Base-by-base conservation (phyloP, 2,329 filamentous ascomycete genomes). In the Aspergillus pseudonomiae region DNA sequence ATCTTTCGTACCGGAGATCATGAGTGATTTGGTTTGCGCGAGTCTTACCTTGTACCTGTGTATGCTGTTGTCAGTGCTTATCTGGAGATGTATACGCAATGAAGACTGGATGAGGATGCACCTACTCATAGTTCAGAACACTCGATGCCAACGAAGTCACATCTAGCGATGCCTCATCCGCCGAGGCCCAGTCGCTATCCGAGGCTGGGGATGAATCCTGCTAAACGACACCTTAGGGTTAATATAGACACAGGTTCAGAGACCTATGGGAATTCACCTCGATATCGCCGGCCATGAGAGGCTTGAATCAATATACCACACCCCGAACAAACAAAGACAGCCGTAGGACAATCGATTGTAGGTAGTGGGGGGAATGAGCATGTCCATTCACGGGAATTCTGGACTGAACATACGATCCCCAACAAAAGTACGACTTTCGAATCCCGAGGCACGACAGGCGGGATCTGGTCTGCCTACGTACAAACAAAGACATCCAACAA, bases 81-180 rank as follows among this genome's bases (percentile, higher is more conserved):
- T 9, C 28, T 6, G 36, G 9, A 14, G 11, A 36, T 34, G 1
- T 6, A 19, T n/a, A 11, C 16, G 16, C n/a, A 9, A 14, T 39
- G 3, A 70, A 6, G 26, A 6, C 1, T 19, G 26, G 2, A n/a
- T 30, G 12, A 3, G 16, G 43, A 14, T 26, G n/a, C n/a, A n/a
- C 71, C 26, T 70, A 76, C 74, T 67, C 68, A 53, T 75, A 76
- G 55, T 73, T 71, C 54, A 75, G 65, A 6, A 70, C 71, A 57
- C 68, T 74, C 1, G 74, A 75, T 0, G 74, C 14, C n/a, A 52
- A n/a, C 7, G 48, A 34, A 12, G 48, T 34, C 6, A 52, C 16
- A 5, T 52, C 48, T n/a, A 21, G 4, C 48, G 28, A 52, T 21
- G 6, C 48, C 30, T 6, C 28, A 10, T 52, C 28, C 4, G 16